phyloP scores from a whole-genome alignment of 805 yeast genomes.

The Candida stauntonica region DNA sequence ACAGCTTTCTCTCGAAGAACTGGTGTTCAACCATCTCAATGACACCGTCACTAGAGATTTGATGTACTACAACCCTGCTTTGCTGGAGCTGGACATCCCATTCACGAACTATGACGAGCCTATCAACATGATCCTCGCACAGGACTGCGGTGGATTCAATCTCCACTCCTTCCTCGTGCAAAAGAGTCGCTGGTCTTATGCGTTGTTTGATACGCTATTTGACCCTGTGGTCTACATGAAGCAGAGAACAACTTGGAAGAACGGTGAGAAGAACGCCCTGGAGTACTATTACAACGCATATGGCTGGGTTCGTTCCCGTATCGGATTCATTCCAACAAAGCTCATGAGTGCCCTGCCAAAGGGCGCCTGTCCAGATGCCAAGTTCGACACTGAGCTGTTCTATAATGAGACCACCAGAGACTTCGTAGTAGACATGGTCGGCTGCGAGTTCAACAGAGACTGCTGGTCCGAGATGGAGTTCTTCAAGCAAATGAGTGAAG shows the following conservation, averaged over 20 bases:
- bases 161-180: conserved; percentile 36
- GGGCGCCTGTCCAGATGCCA: conserved; percentile 33
- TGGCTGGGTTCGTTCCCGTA: conserved; percentile 37
- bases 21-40: conserved; percentile 29
- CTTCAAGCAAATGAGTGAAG: conserved; percentile 29
- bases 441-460: conserved; percentile 34
- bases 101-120: conserved; percentile 29
- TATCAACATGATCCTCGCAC: conserved; percentile 34
- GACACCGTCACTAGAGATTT: conserved; percentile 31
- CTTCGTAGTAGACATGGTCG: conserved; percentile 37
- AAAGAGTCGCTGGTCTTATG: conserved; percentile 35
- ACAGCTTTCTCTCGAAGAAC: conserved; percentile 30
- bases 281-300: conserved; percentile 35
- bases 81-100: conserved; percentile 30
- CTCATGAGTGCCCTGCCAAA: conserved; percentile 34
- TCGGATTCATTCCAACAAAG: conserved; percentile 37
- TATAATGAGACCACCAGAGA: conserved; percentile 35
- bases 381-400: conserved; percentile 30
- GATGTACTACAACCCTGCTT: conserved; percentile 34
- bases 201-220: conserved; percentile 35
- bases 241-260: conserved; percentile 37
- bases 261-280: conserved; percentile 36
- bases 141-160: conserved; percentile 41
- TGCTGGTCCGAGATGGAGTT: conserved; percentile 40
- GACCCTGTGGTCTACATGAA: conserved; percentile 38